phyloP scores from a whole-genome alignment of 306 rosid genomes.

The Sesbania bispinosa region DNA sequence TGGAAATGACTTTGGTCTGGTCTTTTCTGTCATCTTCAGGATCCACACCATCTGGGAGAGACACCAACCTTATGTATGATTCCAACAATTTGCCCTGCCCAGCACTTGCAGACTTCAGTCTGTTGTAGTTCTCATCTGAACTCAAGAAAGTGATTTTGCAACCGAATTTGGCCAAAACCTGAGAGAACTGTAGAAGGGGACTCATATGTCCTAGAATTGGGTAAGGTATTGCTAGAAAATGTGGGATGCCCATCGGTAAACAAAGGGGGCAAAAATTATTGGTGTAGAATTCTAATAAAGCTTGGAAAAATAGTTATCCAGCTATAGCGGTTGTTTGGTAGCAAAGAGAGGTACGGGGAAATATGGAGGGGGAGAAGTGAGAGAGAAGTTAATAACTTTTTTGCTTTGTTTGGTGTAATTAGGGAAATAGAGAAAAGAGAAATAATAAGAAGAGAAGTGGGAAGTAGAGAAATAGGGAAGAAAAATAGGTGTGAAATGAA shows the following conservation, averaged over 20 bases:
- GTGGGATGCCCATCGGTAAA: constrained; percentile 27
- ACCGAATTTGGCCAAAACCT: constrained; percentile 26
- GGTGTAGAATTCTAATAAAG: too few species aligned
- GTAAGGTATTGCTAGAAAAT: constrained; percentile 40
- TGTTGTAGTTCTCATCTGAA: constrained; percentile 27
- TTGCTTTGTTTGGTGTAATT: too few species aligned
- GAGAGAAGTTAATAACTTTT: too few species aligned
- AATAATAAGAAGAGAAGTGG: too few species aligned
- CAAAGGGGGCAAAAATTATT: too few species aligned
- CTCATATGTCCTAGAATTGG: constrained; percentile 51
- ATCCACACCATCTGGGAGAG: constrained; percentile 54
- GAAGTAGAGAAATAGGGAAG: too few species aligned
- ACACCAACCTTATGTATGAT: constrained; percentile 29
- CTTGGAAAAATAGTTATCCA: too few species aligned
- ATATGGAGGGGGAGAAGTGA: too few species aligned
- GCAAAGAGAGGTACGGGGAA: too few species aligned
- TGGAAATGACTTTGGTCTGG: background rate
- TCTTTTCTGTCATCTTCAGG: constrained; percentile 46
- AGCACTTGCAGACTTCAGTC: background rate
- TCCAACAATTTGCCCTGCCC: background rate
- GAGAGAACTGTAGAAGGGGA: constrained; percentile 45
- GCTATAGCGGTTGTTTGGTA: too few species aligned
- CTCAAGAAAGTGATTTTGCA: constrained; percentile 48
- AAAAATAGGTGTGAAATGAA: too few species aligned
- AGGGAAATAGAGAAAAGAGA: too few species aligned